These are phyloP conservation scores for Chalciporus sp. DNA, from an alignment of 1,284 basidiomycete genomes.

Conservation along the genomic window DNA sequence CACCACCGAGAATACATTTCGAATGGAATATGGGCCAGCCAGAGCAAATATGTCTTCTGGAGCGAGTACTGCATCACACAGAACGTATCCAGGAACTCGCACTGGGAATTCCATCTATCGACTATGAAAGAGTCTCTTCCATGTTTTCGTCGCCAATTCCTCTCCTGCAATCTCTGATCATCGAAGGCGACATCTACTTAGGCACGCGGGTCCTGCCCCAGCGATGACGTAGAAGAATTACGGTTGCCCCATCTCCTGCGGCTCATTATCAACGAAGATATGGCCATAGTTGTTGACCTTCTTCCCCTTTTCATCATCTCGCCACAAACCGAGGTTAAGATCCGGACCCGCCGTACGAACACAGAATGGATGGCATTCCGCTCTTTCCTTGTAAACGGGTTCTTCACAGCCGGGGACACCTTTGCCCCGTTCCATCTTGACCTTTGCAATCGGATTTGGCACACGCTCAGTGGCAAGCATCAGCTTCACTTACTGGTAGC, in stretches of 20 bases:
- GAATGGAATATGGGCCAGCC: conserved; percentile 3
- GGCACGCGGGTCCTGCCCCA: too few species aligned
- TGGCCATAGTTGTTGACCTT: neutral
- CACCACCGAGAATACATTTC: conserved; percentile 25
- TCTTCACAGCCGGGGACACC: neutral
- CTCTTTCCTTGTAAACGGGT: neutral
- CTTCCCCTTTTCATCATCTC: conserved; percentile 3
- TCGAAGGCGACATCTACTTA: too few species aligned
- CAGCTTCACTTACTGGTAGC: neutral
- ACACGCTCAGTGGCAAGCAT: neutral
- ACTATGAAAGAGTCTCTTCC: neutral
- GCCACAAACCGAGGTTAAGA: neutral
- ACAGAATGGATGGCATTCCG: neutral
- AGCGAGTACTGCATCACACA: conserved; percentile 14
- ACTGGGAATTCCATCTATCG: neutral
- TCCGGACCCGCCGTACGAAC: neutral
- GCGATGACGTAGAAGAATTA: neutral
- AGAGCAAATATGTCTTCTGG: conserved; percentile 8
- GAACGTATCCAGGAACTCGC: conserved; percentile 23
- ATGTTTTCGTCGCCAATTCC: conserved; percentile 9
- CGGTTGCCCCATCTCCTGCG: conserved; percentile 9
- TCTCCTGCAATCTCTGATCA: neutral
- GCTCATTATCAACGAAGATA: conserved; percentile 3
- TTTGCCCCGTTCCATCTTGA: neutral
- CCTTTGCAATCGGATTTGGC: neutral